A percentile compares a stretch with the other conserved stretches of the same genome.
Evolutionary conservation across 78 protist genomes (phyloP).

Genomic region (Protostelium mycophagum): DNA sequence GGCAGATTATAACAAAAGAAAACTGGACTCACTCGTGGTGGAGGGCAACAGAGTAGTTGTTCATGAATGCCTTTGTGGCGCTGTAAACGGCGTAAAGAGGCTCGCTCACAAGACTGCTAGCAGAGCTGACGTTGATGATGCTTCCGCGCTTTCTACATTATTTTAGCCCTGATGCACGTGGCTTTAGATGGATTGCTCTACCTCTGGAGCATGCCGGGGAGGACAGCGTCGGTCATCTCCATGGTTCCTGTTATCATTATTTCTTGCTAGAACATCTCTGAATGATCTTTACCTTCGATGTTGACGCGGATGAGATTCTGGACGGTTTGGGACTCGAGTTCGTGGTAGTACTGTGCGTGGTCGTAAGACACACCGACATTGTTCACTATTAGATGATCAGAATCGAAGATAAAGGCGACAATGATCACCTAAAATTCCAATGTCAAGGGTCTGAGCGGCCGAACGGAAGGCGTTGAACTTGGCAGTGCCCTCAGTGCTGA

Average conservation of each 20-base stretch:
- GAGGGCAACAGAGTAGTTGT: constrained; percentile 42
- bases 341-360: constrained; percentile 55
- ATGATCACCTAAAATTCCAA: constrained; percentile 23
- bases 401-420: neutral
- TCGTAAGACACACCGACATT: constrained; percentile 74
- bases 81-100: constrained; percentile 55
- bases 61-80: constrained; percentile 65
- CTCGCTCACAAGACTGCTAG: constrained; percentile 19
- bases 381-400: constrained; percentile 31
- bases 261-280: too few relatives aligned
- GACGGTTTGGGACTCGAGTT: constrained; percentile 13
- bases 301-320: constrained; percentile 47
- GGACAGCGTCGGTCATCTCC: neutral
- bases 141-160: constrained; percentile 46
- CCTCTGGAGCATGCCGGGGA: constrained; percentile 1
- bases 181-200: too few relatives aligned
- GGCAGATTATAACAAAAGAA: too few relatives aligned
- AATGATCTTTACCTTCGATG: too few relatives aligned
- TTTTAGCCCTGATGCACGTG: constrained; percentile 10
- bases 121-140: constrained; percentile 54
- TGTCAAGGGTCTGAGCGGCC: constrained; percentile 11
- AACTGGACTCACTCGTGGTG: constrained; percentile 23
- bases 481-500: constrained; percentile 6
- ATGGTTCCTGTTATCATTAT: too few relatives aligned
- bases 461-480: neutral